Conservation (phyloP, 192 early-diverging fungal species). For the Kickxella alabastrina region DNA sequence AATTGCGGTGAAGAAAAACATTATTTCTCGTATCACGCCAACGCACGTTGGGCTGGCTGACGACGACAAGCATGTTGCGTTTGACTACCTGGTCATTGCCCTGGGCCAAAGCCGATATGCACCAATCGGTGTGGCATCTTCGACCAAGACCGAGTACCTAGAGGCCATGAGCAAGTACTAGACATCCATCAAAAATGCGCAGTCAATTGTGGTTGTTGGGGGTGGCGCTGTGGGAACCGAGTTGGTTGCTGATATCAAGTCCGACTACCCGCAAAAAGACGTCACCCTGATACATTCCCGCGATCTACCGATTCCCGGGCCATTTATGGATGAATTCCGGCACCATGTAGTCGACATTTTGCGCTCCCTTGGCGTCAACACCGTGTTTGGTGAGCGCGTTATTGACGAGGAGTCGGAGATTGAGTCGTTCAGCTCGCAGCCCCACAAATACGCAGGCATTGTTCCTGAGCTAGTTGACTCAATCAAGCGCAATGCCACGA, state of each 20-base stretch:
- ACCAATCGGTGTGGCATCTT: constrained; percentile 28
- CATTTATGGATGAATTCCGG: constrained; percentile 56
- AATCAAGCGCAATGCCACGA: constrained; percentile 34
- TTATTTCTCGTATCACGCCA: constrained; percentile 22
- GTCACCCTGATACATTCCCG: constrained; percentile 51
- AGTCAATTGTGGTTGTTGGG: constrained; percentile 63
- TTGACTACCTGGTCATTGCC: constrained; percentile 45
- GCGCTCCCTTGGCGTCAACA: constrained; percentile 42
- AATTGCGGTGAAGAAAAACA: constrained; percentile 20
- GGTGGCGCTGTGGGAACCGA: constrained; percentile 76
- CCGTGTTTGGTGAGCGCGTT: constrained; percentile 53
- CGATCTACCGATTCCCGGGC: constrained; percentile 53
- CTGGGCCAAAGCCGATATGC: constrained; percentile 32
- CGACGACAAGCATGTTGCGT: constrained; percentile 17
- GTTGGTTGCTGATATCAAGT: constrained; percentile 62
- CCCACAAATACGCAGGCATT: constrained; percentile 36
- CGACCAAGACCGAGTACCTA: constrained; percentile 32
- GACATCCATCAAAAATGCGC: constrained; percentile 36
- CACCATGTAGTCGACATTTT: constrained; percentile 37
- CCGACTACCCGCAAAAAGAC: constrained; percentile 37
- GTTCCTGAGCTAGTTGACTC: constrained; percentile 45
- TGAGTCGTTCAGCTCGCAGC: constrained; percentile 7
- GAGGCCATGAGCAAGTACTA: constrained; percentile 17
- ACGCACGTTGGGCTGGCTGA: constrained; percentile 27
- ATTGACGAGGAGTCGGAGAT: constrained; percentile 20